Conservation (phyloP, 345 rosid genomes). For the Aurinia saxatilis region DNA sequence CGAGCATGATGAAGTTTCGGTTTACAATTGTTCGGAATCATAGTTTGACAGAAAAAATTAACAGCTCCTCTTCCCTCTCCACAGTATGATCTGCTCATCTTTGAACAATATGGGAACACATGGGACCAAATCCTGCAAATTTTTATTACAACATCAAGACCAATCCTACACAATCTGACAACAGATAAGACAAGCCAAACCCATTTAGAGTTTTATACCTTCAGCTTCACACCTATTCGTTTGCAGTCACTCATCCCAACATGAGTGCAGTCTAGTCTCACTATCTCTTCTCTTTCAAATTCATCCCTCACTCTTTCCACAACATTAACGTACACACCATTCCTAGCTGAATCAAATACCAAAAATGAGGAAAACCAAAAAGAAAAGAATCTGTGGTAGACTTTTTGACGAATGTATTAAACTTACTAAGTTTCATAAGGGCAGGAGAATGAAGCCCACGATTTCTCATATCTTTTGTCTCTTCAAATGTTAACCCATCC, state of each 20-base stretch:
- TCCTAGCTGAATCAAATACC: constrained; percentile 51
- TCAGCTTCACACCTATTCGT: constrained; percentile 71
- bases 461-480: constrained; percentile 77
- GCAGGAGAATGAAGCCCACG: constrained; percentile 53
- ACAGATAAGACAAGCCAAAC: background rate
- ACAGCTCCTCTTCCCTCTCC: constrained; percentile 48
- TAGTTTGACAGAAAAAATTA: background rate
- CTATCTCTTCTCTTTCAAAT: constrained; percentile 55
- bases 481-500: constrained; percentile 76
- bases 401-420: background rate
- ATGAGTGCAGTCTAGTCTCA: constrained; percentile 74
- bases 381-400: background rate
- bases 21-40: background rate
- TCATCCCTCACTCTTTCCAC: constrained; percentile 67
- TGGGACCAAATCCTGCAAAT: constrained; percentile 75
- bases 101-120: constrained; percentile 75
- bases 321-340: constrained; percentile 82
- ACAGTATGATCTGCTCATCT: constrained; percentile 82
- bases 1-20: background rate
- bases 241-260: constrained; percentile 83
- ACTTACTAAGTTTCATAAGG: constrained; percentile 64
- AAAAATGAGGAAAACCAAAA: background rate
- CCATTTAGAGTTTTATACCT: constrained; percentile 35
- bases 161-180: background rate
- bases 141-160: background rate